Conservation (phyloP, 2,329 filamentous ascomycete species). For the Phialemoniopsis sp. region DNA sequence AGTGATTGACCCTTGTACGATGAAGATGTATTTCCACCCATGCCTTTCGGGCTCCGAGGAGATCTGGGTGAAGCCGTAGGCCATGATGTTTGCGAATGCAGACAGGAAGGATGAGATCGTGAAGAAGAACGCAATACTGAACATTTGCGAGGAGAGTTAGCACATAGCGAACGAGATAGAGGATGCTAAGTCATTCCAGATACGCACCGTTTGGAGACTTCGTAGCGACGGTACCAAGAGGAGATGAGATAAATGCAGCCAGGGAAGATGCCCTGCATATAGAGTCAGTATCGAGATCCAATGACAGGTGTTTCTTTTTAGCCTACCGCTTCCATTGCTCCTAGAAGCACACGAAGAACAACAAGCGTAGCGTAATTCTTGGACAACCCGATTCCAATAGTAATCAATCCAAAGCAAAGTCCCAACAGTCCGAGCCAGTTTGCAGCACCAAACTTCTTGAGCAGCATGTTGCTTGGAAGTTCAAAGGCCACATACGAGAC, state of each 20-base stretch:
- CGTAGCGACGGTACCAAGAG: slow-evolving; percentile 21
- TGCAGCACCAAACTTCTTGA: slow-evolving; percentile 22
- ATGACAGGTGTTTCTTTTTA: no score
- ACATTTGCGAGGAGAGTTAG: no score
- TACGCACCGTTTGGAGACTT: no score
- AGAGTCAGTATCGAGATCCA: no score
- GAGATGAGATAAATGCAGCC: slow-evolving; percentile 35
- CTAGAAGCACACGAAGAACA: slow-evolving; percentile 22
- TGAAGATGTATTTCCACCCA: slow-evolving; percentile 46
- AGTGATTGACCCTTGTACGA: slow-evolving; percentile 32
- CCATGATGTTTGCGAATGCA: slow-evolving; percentile 17
- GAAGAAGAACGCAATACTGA: slow-evolving; percentile 22
- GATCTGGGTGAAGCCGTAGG: slow-evolving; percentile 26
- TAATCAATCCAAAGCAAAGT: slow-evolving; percentile 23
- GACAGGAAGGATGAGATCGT: slow-evolving; percentile 20
- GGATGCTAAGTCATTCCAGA: no score
- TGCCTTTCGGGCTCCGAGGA: slow-evolving; percentile 34
- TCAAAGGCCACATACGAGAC: slow-evolving; percentile 25
- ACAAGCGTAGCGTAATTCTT: slow-evolving; percentile 18
- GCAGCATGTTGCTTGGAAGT: slow-evolving; percentile 21
- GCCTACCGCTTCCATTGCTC: no score
- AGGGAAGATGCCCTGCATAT: slow-evolving; percentile 36
- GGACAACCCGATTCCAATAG: slow-evolving; percentile 22
- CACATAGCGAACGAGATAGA: no score
- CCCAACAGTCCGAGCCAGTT: slow-evolving; percentile 21